A percentile compares a stretch with the other conserved stretches of the same genome.
These are phyloP conservation scores for Amphicarpaea edgeworthii DNA, from an alignment of 306 rosid genomes.

Conservation along the genomic window DNA sequence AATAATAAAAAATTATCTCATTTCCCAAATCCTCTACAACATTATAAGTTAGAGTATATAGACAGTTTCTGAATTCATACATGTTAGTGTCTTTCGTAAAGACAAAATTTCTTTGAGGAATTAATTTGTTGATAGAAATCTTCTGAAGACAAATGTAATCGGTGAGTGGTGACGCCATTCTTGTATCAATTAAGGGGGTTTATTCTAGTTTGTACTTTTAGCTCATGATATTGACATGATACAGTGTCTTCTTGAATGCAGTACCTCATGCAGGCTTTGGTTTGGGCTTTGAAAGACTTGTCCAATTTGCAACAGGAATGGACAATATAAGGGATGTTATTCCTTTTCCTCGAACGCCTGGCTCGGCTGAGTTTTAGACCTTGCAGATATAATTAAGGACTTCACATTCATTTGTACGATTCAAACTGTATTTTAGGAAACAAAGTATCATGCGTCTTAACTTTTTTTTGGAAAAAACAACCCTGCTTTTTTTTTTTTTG, in stretches of 20 bases:
- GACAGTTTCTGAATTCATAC: background rate
- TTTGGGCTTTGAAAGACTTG: conserved; percentile 92
- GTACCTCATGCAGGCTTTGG: conserved; percentile 99
- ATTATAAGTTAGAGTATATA: background rate
- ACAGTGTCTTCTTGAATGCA: conserved; percentile 48
- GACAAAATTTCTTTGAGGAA: background rate
- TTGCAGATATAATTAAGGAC: conserved; percentile 4
- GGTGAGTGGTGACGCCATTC: background rate
- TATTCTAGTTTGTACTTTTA: conserved; percentile 5
- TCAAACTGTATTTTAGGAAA: conserved; percentile 12
- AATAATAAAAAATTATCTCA: too few relatives aligned
- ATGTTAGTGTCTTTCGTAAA: background rate
- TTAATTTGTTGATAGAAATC: background rate
- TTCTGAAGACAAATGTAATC: too few relatives aligned
- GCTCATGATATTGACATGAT: conserved; percentile 7
- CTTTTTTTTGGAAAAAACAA: background rate
- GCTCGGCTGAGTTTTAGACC: conserved; percentile 78
- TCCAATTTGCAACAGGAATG: conserved; percentile 92
- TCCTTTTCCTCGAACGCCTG: conserved; percentile 94
- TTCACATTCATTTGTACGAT: conserved; percentile 10
- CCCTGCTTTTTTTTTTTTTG: background rate
- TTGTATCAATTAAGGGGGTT: background rate
- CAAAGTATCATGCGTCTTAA: background rate
- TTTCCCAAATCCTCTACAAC: too few relatives aligned
- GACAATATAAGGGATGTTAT: conserved; percentile 90